These are phyloP conservation scores for Ophiocordyceps robertsii DNA, from an alignment of 2,329 filamentous ascomycete species.

Conservation along the genomic window DNA sequence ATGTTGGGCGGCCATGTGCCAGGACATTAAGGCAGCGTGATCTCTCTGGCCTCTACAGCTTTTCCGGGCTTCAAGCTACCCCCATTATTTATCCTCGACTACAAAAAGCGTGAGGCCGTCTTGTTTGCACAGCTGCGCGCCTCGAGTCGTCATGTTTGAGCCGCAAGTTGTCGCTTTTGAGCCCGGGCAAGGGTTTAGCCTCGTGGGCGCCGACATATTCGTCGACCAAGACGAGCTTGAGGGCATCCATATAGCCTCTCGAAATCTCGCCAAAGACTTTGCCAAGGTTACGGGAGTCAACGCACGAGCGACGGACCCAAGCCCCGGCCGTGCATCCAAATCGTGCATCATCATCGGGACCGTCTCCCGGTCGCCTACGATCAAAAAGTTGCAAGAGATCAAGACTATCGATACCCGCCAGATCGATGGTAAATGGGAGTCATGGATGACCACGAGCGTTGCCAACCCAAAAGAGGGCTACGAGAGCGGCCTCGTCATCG, in stretches of 20 bases:
- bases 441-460: conserved; percentile 35
- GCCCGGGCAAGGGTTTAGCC: conserved; percentile 10
- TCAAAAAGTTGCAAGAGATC: conserved; percentile 6
- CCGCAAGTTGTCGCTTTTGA: conserved; percentile 12
- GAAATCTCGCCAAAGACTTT: conserved; percentile 16
- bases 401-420: conserved; percentile 9
- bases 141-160: conserved; percentile 11
- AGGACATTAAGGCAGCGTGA: conserved; percentile 1
- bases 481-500: conserved; percentile 37
- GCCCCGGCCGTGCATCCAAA: background rate
- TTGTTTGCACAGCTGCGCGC: background rate
- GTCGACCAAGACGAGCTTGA: conserved; percentile 15
- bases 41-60: background rate
- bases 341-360: conserved; percentile 12
- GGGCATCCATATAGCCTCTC: conserved; percentile 19
- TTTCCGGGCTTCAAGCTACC: background rate
- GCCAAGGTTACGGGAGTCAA: conserved; percentile 10
- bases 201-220: conserved; percentile 16
- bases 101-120: background rate
- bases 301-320: conserved; percentile 1
- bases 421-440: conserved; percentile 37
- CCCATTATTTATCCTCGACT: background rate
- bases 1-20: background rate
- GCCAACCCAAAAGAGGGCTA: conserved; percentile 27
- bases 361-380: conserved; percentile 7